Conservation (phyloP, 139 green algal genomes). For the Closterium sp. region DNA sequence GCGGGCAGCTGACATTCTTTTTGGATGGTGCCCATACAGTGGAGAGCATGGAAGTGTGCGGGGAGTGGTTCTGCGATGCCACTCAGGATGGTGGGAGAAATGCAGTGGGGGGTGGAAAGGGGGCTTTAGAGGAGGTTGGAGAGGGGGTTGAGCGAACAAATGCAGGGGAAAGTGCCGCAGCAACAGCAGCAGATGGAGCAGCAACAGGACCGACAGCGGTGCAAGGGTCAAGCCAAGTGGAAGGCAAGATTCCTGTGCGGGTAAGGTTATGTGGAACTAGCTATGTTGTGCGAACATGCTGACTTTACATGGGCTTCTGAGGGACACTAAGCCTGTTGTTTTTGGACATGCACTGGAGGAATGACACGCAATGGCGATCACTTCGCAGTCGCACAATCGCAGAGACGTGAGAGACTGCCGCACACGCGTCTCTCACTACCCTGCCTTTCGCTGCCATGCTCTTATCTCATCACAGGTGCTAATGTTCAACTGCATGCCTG, state of each 20-base stretch:
- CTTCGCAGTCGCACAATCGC: no score
- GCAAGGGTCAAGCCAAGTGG: neutral
- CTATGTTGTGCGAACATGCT: no score
- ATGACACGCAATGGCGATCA: no score
- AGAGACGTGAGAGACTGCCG: no score
- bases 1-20: slow-evolving; percentile 73
- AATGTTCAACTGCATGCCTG: slow-evolving; percentile 58
- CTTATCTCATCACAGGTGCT: no score
- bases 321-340: no score
- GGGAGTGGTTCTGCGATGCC: slow-evolving; percentile 78
- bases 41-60: slow-evolving; percentile 88
- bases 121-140: slow-evolving; percentile 11
- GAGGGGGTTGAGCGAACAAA: neutral
- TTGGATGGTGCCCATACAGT: slow-evolving; percentile 95
- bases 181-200: neutral
- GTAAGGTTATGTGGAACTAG: neutral
- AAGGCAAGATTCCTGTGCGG: neutral
- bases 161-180: neutral
- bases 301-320: no score
- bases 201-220: slow-evolving; percentile 20
- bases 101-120: neutral
- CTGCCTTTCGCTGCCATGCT: no score
- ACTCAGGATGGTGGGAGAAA: slow-evolving; percentile 7
- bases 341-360: no score
- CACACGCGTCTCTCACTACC: no score